Base-by-base conservation (phyloP, 768 basidiomycete genomes). In the Vishniacozyma victoriae region DNA sequence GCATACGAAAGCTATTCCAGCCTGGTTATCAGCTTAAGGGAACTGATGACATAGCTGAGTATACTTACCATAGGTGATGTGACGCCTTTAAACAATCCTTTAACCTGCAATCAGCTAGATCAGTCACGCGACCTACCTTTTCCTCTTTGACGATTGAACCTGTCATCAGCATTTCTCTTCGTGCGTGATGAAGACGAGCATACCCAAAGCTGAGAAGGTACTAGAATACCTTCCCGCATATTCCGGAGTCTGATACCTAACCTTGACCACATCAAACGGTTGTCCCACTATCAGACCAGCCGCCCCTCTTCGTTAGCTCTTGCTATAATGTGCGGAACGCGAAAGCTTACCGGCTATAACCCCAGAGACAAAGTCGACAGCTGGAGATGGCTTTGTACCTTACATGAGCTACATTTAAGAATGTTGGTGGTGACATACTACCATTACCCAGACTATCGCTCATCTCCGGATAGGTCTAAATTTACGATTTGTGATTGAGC, bases 351-450 rank as follows among this genome's bases (percentile, higher is more conserved):
- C 79, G 48, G 82, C 81, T 26, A 83, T 72, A 0, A 86, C 87
- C 4, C 88, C 88, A 4, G 86, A 86, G 35, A 81, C 65, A 68
- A 90, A 89, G 66, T 92, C 86, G 18, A 86, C 69, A 1, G 78
- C 78, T 2, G 86, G 84, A 59, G 59, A 54, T 13, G 47, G 36
- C 26, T 24, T n/a, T n/a, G n/a, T n/a, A n/a, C n/a, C n/a, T n/a
- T n/a, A n/a, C n/a, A n/a, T n/a, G n/a, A n/a, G n/a, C n/a, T n/a
- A n/a, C n/a, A n/a, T n/a, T n/a, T n/a, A n/a, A n/a, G n/a, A n/a
- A n/a, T n/a, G n/a, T n/a, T n/a, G n/a, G n/a, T n/a, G n/a, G n/a
- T n/a, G n/a, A n/a, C n/a, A n/a, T n/a, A n/a, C n/a, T n/a, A n/a
- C n/a, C n/a, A n/a, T n/a, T n/a, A n/a, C n/a, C n/a, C n/a, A n/a